Base-by-base conservation (phyloP, 2,329 filamentous ascomycete species). In the Volutella citrinella region DNA sequence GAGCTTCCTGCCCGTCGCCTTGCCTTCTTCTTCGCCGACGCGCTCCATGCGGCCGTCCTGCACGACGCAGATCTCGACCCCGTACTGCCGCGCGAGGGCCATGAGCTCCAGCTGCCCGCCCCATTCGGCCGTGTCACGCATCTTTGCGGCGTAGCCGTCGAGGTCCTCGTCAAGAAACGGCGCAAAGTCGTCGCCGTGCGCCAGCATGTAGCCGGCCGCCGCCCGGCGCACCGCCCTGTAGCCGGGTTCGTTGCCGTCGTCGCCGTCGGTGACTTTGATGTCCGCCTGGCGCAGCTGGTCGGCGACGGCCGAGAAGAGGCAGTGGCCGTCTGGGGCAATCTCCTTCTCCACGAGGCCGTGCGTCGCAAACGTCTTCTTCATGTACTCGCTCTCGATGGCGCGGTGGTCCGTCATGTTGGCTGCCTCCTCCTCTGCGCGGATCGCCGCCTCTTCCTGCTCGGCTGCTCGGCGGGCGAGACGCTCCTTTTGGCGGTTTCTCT, bases 51-150 rank as follows among this genome's bases (percentile, higher is more conserved):
- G 69, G 5, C 89, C 88, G 57, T 91, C 84, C 53, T 96, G 90
- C 43, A 98, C 68, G 10, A 98, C 84, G 54, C 82, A 80, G 43
- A 97, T 91, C 54, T 84, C 78, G 10, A 93, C 79, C 4, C 77
- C 78, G 52, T 94, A 97, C 34, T 78, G 79, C 57, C 79, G 82
- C 31, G 91, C 86, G 57, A 98, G 71, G 16, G 93, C 93, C 60
- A 82, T 72, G 36, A 98, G 64, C 69, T 98, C 93, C 44, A 96
- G 64, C 68, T 97, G 87, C 0, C 93, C 93, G 30, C 93, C 93
- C 93, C 93, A 98, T 64, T 95, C 91, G 0, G 87, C 90, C 30
- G 90, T 96, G 38, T 93, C 80, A 43, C 82, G 69, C 40, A 98
- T 87, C 65, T 85, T 87, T 28, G 66, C 65, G 28, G 87, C 73